phyloP scores from a whole-genome alignment of 2,329 filamentous ascomycete genomes.

The Trichoderma gracile region DNA sequence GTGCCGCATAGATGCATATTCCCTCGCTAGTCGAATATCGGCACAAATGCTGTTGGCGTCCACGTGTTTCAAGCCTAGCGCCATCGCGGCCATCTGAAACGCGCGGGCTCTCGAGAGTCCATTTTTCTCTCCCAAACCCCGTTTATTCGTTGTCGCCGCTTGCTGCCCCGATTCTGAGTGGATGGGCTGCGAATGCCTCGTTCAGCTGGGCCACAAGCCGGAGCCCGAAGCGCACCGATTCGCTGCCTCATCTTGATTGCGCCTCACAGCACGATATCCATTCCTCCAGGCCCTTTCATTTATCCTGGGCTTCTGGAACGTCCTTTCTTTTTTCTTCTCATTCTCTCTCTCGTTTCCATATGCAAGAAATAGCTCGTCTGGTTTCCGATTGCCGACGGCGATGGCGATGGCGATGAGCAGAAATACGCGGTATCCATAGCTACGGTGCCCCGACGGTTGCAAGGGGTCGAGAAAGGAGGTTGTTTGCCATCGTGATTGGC shows the following conservation, averaged over 20 bases:
- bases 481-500: background rate
- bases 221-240: conserved; percentile 14
- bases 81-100: conserved; percentile 23
- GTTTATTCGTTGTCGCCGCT: too few relatives aligned
- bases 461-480: background rate
- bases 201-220: conserved; percentile 6
- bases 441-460: background rate
- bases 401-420: conserved; percentile 6
- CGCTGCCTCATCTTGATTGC: conserved; percentile 24
- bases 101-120: conserved; percentile 9
- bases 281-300: conserved; percentile 17
- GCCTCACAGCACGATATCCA: background rate
- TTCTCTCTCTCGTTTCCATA: background rate
- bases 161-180: conserved; percentile 7
- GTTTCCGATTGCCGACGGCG: conserved; percentile 13
- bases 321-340: background rate
- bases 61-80: conserved; percentile 16
- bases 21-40: too few relatives aligned
- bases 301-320: conserved; percentile 12
- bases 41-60: background rate
- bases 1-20: too few relatives aligned
- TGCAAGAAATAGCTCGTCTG: background rate
- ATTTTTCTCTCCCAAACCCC: background rate
- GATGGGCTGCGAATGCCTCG: background rate
- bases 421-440: background rate